Evolutionary conservation across 2,329 filamentous ascomycete species (phyloP).

Genomic region (Fusarium sp.): DNA sequence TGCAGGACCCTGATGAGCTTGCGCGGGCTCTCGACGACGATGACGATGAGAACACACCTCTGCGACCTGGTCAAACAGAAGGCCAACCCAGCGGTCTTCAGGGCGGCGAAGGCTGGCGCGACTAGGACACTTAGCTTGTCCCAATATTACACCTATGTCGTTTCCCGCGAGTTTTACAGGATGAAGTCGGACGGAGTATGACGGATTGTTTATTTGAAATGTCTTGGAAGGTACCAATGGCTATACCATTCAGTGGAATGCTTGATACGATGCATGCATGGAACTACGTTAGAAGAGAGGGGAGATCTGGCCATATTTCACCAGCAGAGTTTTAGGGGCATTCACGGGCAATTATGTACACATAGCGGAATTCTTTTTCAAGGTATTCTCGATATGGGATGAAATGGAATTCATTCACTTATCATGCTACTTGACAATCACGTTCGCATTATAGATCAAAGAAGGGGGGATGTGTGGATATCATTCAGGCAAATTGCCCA

Average conservation of each 20-base stretch:
- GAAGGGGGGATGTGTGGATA: slow-evolving; percentile 36
- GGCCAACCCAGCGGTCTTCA: slow-evolving; percentile 57
- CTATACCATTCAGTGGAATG: slow-evolving; percentile 6
- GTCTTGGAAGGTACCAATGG: slow-evolving; percentile 19
- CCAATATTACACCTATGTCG: not conserved
- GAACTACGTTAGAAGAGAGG: slow-evolving; percentile 30
- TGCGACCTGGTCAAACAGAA: slow-evolving; percentile 48
- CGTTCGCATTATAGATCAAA: slow-evolving; percentile 1
- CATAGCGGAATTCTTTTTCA: slow-evolving; percentile 25
- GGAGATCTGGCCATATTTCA: not conserved
- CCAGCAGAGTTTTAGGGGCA: not conserved
- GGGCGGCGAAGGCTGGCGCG: slow-evolving; percentile 63
- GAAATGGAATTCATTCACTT: slow-evolving; percentile 12
- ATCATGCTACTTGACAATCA: slow-evolving; percentile 3
- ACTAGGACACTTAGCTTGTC: slow-evolving; percentile 43
- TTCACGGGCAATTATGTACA: slow-evolving; percentile 23
- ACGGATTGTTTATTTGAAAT: slow-evolving; percentile 40
- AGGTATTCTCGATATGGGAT: slow-evolving; percentile 21
- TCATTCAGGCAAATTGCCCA: slow-evolving; percentile 25
- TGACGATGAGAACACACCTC: slow-evolving; percentile 57
- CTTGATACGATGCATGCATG: slow-evolving; percentile 6
- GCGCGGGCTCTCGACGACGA: slow-evolving; percentile 71
- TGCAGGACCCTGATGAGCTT: slow-evolving; percentile 75
- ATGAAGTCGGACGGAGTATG: slow-evolving; percentile 36
- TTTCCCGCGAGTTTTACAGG: slow-evolving; percentile 24